Conservation (phyloP, 768 basidiomycete species). For the Hydnum rufescens region DNA sequence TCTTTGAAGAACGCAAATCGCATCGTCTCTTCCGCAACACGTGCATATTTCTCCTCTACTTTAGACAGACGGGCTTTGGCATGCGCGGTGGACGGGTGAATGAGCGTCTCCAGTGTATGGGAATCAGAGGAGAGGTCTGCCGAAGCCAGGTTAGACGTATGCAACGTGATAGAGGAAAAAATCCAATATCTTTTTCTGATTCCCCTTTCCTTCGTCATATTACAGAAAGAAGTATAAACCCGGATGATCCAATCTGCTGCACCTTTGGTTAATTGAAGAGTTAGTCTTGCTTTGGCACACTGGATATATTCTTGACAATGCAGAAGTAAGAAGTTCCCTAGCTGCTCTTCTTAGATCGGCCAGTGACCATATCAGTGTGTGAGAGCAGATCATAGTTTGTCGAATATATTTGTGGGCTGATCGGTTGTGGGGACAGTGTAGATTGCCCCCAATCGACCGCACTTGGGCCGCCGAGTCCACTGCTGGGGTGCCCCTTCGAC, state of each 20-base stretch:
- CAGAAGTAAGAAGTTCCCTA: slow-evolving; percentile 76
- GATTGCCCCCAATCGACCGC: slow-evolving; percentile 73
- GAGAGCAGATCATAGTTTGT: slow-evolving; percentile 92
- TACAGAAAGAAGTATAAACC: slow-evolving; percentile 77
- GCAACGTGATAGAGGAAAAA: no score
- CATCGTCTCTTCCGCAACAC: slow-evolving; percentile 83
- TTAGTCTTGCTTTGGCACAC: slow-evolving; percentile 81
- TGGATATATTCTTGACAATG: slow-evolving; percentile 99
- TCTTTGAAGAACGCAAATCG: slow-evolving; percentile 97
- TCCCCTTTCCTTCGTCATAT: slow-evolving; percentile 80
- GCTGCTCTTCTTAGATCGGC: slow-evolving; percentile 23
- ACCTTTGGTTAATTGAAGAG: slow-evolving; percentile 74
- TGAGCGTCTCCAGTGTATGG: slow-evolving; percentile 94
- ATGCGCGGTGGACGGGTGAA: slow-evolving; percentile 93
- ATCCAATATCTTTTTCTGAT: slow-evolving; percentile 61
- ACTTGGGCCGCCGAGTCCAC: slow-evolving; percentile 77
- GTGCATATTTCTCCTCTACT: slow-evolving; percentile 70
- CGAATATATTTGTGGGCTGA: slow-evolving; percentile 26
- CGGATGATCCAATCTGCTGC: slow-evolving; percentile 89
- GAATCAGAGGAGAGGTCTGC: slow-evolving; percentile 91
- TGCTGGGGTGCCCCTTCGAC: slow-evolving; percentile 75
- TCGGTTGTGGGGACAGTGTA: no score
- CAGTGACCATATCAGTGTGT: slow-evolving; percentile 34
- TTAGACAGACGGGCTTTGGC: slow-evolving; percentile 89
- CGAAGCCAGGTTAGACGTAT: slow-evolving; percentile 8